These are phyloP conservation scores for Lathyrus oleraceus DNA, from an alignment of 306 rosid genomes.

Conservation along the genomic window DNA sequence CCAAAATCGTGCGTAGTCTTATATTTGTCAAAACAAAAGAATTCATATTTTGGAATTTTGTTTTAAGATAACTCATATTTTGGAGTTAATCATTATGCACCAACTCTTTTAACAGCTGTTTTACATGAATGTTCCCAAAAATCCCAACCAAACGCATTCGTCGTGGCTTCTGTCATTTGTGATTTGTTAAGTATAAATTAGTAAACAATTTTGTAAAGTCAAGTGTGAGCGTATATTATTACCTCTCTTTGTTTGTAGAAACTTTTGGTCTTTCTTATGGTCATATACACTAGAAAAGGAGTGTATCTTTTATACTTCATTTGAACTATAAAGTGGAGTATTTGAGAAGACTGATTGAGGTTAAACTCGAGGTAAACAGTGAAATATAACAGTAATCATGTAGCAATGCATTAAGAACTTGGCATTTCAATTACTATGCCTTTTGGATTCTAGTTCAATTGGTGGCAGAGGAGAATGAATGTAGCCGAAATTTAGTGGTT, in stretches of 20 bases:
- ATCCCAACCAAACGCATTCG: constrained; percentile 34
- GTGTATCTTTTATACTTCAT: constrained; percentile 21
- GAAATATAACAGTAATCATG: too few species aligned
- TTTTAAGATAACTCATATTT: not conserved
- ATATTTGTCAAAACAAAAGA: too few species aligned
- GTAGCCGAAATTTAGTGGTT: too few species aligned
- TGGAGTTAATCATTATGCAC: constrained; percentile 23
- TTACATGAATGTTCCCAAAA: constrained; percentile 18
- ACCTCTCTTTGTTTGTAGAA: not conserved
- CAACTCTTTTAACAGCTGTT: constrained; percentile 43
- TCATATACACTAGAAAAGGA: not conserved
- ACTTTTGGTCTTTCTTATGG: not conserved
- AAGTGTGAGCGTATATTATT: not conserved
- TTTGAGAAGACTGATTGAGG: too few species aligned
- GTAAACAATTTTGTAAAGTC: not conserved
- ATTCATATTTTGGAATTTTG: constrained; percentile 7
- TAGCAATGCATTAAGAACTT: too few species aligned
- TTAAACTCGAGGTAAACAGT: too few species aligned
- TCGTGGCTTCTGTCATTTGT: constrained; percentile 34
- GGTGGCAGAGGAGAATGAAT: too few species aligned
- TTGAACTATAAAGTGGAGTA: too few species aligned
- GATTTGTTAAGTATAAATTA: not conserved
- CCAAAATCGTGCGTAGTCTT: too few species aligned
- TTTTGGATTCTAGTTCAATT: too few species aligned
- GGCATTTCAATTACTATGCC: too few species aligned